Evolutionary conservation across 2,329 filamentous ascomycete species (phyloP), one percentile per base, ranked within the genome.

Genomic region (Alternaria sp.): DNA sequence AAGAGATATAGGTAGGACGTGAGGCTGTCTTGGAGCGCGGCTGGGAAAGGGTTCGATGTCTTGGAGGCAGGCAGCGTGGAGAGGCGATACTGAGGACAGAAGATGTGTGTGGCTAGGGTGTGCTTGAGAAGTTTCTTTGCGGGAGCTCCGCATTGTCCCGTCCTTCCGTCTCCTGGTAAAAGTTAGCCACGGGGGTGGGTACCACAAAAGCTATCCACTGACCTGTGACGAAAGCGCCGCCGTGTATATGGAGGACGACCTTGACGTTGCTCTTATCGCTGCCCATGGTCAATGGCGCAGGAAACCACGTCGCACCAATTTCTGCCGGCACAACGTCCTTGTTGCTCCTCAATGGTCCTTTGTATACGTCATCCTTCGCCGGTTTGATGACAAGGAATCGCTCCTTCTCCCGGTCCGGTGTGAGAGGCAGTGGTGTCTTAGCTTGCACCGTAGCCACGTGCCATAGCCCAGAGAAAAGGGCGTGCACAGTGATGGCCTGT

Each of bases 31-130:
- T 86, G 84, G 3, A 85, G 67, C 4, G 82, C 81, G 0, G 84
- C 84, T 1, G 84, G 84, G 70, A 85, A 86, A 0, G 78, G 80
- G n/a, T 80, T 80, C 40, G 71, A 74, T 0, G 66, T 71, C 6
- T 72, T 74, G 6, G 60, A 65, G 4, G 64, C 71, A 0, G 81
- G 79, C 40, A 81, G 78, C 0, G 77, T 78, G 4, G 81, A 75
- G 6, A 86, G 78, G 0, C 85, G 81, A 72, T 86, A 86, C 60
- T 84, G 82, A 1, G 81, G 81, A 16, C 67, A 67, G 57, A 85
- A 79, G 44, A 85, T 69, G 54, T 80, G 77, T 3, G 78, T 78
- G 12, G 72, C 76, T 12, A 72, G 73, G 1, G 76, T 75, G 58
- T 81, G 70, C 34, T 77, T 71, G 25, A 81, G 63, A 0, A 84